Evolutionary conservation across 495 filamentous ascomycete genomes (phyloP), one percentile per base, ranked within the genome.

Genomic region (Penicillium parvum): DNA sequence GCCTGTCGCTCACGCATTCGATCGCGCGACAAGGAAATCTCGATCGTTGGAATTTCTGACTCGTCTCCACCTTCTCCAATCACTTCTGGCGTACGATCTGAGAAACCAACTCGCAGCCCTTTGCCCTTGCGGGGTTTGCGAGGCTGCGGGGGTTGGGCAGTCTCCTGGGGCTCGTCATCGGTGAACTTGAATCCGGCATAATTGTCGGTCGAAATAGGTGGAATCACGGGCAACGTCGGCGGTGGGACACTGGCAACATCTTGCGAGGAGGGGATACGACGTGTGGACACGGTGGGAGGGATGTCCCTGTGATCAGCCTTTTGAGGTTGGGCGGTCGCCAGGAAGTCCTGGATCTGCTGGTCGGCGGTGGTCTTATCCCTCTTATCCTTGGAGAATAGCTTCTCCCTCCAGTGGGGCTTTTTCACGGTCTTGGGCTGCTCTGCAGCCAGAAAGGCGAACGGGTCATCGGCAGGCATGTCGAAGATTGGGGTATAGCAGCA

Each of bases 41-140:
- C 86, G 14, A 78, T 69, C 0, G 80, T 75, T 5, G 85, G 83
- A 3, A 67, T 62, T 26, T 85, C 82, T 29, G 83, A 79, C 48
- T 94, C 88, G 62, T 95, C 89, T 10, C 90, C 90, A 16, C 90
- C 90, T 53, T 86, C 79, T 17, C 90, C 90, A 61, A 96, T 94
- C 36, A 94, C 56, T 25, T 86, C 85, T 11, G 88, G 86, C 43
- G 68, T 66, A 15, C 63, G 72, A 36, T 83, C 72, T 6, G 66
- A 76, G 55, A 95, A 96, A 30, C 72, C 75, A n/a, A 95, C 88
- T 12, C 61, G 62, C 45, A 91, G 64, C 3, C 80, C 80, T 55
- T 86, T 86, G 45, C 70, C 72, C 30, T 70, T 67, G 37, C 65
- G 57, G 11, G 57, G 53, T 30, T 45, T 47, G 33, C 15, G 41